Base-by-base conservation (phyloP, 257 asterid species). In the Lycium ferocissimum region DNA sequence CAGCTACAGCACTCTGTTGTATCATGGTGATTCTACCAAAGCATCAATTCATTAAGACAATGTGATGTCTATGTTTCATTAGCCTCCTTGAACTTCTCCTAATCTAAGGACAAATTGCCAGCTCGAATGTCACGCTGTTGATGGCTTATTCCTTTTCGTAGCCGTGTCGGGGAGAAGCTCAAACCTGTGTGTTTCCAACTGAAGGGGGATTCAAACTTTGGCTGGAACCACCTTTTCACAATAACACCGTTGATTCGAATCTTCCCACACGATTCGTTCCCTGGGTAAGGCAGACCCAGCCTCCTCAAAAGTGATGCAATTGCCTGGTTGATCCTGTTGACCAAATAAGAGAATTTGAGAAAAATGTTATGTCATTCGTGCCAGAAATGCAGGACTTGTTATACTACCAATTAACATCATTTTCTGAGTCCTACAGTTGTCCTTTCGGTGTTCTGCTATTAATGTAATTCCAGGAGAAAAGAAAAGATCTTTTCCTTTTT, bases 201-300 rank as follows among this genome's bases (percentile, higher is more conserved):
- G 86, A 91, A 94, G 84, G 92, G 89, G 86, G 92, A 88, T 67
- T 71, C 89, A 56, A 88, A 89, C 90, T 95, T 93, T n/a, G 97
- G 99, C 91, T 89, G 96, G 85, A 96, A 88, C 99, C 99, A 96
- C 89, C 57, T 94, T 85, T 88, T 95, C 93, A 93, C 86, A 85
- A 85, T 87, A 54, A 91, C 87, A 67, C 99, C 98, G 79, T 92
- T 90, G 83, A 96, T 87, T 86, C 98, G 93, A 85, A 96, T 91
- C 89, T 92, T 96, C 75, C 98, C 99, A 78, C 82, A 86, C 4
- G 99, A 96, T 90, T 91, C 99, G 67, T 90, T 92, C 85, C 99
- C 99, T 86, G 80, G 88, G 90, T 95, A 95, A 59, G 92, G 70
- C 84, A 96, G 86, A 79, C 95, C 94, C 84, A 95, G 93, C 87